phyloP scores from a whole-genome alignment of 352 stramenopile genomes.

The Phytophthora capsici region DNA sequence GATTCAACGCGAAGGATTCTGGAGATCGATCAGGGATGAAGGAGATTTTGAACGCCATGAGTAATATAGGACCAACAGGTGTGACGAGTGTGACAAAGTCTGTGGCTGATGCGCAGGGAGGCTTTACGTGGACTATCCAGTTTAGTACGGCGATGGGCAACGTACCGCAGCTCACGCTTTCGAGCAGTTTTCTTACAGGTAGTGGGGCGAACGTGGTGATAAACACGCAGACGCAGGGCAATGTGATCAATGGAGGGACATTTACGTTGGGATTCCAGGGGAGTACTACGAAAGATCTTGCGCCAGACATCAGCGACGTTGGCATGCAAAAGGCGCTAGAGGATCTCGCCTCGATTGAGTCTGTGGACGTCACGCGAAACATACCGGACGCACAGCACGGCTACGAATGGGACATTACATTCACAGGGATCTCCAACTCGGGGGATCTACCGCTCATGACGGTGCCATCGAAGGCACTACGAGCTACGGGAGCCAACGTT shows the following conservation, averaged over 20 bases:
- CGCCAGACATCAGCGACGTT: slow-evolving; percentile 75
- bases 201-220: slow-evolving; percentile 74
- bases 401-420: slow-evolving; percentile 83
- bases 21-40: slow-evolving; percentile 56
- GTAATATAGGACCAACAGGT: slow-evolving; percentile 65
- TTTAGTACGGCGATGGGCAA: slow-evolving; percentile 79
- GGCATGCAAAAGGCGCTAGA: slow-evolving; percentile 71
- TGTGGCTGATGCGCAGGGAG: slow-evolving; percentile 79
- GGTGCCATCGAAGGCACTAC: slow-evolving; percentile 49
- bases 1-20: slow-evolving; percentile 69
- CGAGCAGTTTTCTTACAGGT: slow-evolving; percentile 72
- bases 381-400: slow-evolving; percentile 64
- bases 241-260: slow-evolving; percentile 78
- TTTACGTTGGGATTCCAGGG: slow-evolving; percentile 94
- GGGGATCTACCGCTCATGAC: slow-evolving; percentile 69
- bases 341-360: slow-evolving; percentile 60
- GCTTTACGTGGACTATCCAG: slow-evolving; percentile 93
- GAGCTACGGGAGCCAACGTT: slow-evolving; percentile 43
- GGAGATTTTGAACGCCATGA: slow-evolving; percentile 85
- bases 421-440: slow-evolving; percentile 70
- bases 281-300: slow-evolving; percentile 87
- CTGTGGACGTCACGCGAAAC: slow-evolving; percentile 62
- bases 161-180: slow-evolving; percentile 63
- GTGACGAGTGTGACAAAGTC: slow-evolving; percentile 68
- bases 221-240: slow-evolving; percentile 63